phyloP scores from a whole-genome alignment of 768 basidiomycete species.

The Russula sp. region DNA sequence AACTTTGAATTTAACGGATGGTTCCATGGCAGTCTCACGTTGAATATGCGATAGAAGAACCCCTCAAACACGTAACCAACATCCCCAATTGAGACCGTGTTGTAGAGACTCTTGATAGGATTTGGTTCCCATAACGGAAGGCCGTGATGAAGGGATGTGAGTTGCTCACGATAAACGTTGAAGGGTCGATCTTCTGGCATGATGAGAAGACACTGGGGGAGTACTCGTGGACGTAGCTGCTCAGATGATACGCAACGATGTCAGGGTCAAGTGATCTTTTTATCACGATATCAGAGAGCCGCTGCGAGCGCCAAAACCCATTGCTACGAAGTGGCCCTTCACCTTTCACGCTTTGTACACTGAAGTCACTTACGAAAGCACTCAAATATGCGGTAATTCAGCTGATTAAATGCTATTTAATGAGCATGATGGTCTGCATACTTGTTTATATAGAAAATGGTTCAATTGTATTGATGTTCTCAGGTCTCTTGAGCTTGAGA shows the following conservation, averaged over 20 bases:
- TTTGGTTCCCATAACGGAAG: constrained; percentile 19
- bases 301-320: no score
- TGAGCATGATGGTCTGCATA: no score
- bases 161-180: constrained; percentile 12
- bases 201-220: background rate
- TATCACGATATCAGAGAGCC: no score
- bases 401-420: no score
- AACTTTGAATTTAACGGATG: background rate
- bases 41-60: constrained; percentile 19
- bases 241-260: background rate
- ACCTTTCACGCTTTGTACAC: no score
- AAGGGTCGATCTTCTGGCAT: background rate
- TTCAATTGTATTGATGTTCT: no score
- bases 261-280: no score
- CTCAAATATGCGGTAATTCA: no score
- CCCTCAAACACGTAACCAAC: constrained; percentile 20
- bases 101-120: constrained; percentile 7
- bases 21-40: background rate
- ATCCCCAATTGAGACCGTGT: constrained; percentile 18
- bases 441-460: no score
- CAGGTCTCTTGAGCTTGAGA: no score
- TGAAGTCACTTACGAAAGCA: no score
- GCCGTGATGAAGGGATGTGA: constrained; percentile 7
- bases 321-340: background rate
- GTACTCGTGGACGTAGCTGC: background rate